Evolutionary conservation across 805 yeast species (phyloP).

Genomic region (Schwanniomyces occidentalis): DNA sequence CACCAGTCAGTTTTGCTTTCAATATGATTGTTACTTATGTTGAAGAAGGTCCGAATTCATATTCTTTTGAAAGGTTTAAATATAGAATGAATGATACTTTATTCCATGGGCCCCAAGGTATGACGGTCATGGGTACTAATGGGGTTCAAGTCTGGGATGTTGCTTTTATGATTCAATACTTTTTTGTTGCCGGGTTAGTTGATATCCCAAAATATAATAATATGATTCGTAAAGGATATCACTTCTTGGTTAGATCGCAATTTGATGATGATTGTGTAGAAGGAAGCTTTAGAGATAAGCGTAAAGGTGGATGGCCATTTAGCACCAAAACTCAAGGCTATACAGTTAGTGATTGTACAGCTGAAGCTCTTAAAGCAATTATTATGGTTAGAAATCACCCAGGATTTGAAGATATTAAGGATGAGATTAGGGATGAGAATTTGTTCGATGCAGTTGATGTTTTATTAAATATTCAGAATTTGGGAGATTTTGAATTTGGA

Average conservation of each 20-base stretch:
- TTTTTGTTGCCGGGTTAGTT: constrained; percentile 76
- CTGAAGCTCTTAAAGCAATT: constrained; percentile 91
- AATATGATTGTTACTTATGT: constrained; percentile 68
- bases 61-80: constrained; percentile 53
- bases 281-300: constrained; percentile 78
- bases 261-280: constrained; percentile 76
- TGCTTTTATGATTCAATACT: constrained; percentile 85
- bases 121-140: constrained; percentile 94
- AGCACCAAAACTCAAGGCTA: constrained; percentile 96
- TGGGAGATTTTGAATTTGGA: constrained; percentile 78
- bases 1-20: constrained; percentile 91
- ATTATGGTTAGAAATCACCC: constrained; percentile 81
- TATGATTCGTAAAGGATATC: constrained; percentile 62
- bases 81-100: constrained; percentile 71
- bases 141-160: constrained; percentile 98
- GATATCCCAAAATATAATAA: constrained; percentile 64
- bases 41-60: constrained; percentile 71
- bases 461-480: constrained; percentile 73
- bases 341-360: constrained; percentile 95
- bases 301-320: constrained; percentile 95
- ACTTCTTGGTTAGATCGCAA: constrained; percentile 78
- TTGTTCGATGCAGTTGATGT: constrained; percentile 75
- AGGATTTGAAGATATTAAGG: constrained; percentile 45
- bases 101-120: constrained; percentile 86
- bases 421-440: constrained; percentile 53